phyloP scores from a whole-genome alignment of 345 rosid genomes.

The Populus davidiana region DNA sequence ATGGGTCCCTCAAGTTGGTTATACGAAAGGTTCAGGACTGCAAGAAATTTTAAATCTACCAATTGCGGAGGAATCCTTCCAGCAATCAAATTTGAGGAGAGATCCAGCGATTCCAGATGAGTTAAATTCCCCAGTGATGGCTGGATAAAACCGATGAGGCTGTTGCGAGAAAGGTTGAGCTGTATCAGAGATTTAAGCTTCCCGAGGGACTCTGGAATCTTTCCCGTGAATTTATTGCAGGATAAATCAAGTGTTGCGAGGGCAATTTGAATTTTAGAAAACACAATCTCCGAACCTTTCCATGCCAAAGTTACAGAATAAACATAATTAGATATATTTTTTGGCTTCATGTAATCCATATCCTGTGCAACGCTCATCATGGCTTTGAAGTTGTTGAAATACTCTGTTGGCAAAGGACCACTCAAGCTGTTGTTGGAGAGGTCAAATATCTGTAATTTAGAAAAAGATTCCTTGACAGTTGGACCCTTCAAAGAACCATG shows the following conservation, averaged over 20 bases:
- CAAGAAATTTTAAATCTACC: too few relatives aligned
- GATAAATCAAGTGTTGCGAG: slow-evolving; percentile 25
- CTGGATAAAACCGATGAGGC: too few relatives aligned
- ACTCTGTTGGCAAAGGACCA: slow-evolving; percentile 22
- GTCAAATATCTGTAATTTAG: slow-evolving; percentile 22
- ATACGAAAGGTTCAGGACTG: too few relatives aligned
- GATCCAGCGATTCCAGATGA: too few relatives aligned
- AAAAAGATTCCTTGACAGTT: background rate
- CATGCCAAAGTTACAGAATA: background rate
- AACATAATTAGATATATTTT: background rate
- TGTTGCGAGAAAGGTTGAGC: too few relatives aligned
- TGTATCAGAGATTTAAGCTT: too few relatives aligned
- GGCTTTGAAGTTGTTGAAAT: background rate
- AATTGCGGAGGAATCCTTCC: too few relatives aligned
- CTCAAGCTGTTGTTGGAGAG: slow-evolving; percentile 27
- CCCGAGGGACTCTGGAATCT: slow-evolving; percentile 6
- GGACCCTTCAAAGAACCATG: slow-evolving; percentile 1
- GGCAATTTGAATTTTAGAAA: background rate
- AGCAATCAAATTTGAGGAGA: too few relatives aligned
- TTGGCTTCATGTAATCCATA: background rate
- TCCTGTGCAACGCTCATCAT: background rate
- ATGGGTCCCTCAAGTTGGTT: too few relatives aligned
- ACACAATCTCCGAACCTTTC: slow-evolving; percentile 13
- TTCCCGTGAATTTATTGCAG: slow-evolving; percentile 22
- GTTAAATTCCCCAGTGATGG: too few relatives aligned